Percentiles rank a stretch among this genome's conserved stretches.
Conservation (phyloP, 1,139 yeast genomes). For the Yamadazyma epiphylla region DNA sequence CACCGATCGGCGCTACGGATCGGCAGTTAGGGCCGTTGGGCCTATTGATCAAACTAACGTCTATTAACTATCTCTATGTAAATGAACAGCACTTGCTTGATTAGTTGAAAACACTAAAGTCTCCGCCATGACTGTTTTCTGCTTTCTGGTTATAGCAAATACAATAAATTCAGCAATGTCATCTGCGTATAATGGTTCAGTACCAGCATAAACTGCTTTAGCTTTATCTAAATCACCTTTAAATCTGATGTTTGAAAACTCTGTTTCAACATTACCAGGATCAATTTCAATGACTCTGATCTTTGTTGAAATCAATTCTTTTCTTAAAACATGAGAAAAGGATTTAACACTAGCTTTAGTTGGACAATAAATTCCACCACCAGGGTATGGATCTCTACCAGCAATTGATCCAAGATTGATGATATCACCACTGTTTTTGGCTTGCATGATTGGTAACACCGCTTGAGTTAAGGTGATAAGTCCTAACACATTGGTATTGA, state of each 20-base stretch:
- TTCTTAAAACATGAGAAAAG: conserved; percentile 71
- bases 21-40: no score
- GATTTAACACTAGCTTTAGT: conserved; percentile 79
- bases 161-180: conserved; percentile 83
- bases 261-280: conserved; percentile 89
- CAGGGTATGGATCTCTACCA: conserved; percentile 83
- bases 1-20: no score
- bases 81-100: conserved; percentile 72
- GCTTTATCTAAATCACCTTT: conserved; percentile 70
- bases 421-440: conserved; percentile 65
- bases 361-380: conserved; percentile 86
- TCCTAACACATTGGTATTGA: conserved; percentile 41
- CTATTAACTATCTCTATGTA: conserved; percentile 22
- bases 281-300: conserved; percentile 80
- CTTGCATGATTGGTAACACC: conserved; percentile 39
- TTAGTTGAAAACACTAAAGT: conserved; percentile 70
- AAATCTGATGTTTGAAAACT: conserved; percentile 73
- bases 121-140: conserved; percentile 77
- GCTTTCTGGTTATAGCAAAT: conserved; percentile 65
- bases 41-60: no score
- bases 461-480: conserved; percentile 38
- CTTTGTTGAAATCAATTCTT: conserved; percentile 69
- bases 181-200: conserved; percentile 68
- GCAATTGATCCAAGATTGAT: conserved; percentile 86
- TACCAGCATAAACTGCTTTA: conserved; percentile 66